phyloP scores from a whole-genome alignment of 495 filamentous ascomycete genomes.

The Hypoxylon trugodes region DNA sequence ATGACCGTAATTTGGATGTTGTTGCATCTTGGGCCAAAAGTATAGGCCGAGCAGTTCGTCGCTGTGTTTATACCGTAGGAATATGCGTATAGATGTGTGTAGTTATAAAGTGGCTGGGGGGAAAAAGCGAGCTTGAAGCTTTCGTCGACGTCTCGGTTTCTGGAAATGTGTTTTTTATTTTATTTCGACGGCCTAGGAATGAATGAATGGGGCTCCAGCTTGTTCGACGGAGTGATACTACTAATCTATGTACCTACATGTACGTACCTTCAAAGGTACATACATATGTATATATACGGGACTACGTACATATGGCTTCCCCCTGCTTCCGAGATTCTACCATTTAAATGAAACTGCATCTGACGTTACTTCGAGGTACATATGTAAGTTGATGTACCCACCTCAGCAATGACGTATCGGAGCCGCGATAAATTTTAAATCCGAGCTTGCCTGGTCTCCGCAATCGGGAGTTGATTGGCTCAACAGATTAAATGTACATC shows the following conservation, averaged over 20 bases:
- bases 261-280: too few relatives aligned
- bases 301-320: too few relatives aligned
- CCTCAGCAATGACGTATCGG: constrained; percentile 33
- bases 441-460: constrained; percentile 16
- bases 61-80: neutral
- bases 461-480: constrained; percentile 20
- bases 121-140: neutral
- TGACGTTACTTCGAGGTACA: constrained; percentile 11
- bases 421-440: constrained; percentile 31
- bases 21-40: constrained; percentile 71
- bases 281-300: too few relatives aligned
- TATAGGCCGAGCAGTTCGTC: neutral
- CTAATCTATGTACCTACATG: too few relatives aligned
- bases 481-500: constrained; percentile 8
- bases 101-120: neutral
- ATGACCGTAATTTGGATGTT: constrained; percentile 78
- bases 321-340: neutral
- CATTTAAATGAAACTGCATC: too few relatives aligned
- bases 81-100: neutral
- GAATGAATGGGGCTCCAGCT: too few relatives aligned
- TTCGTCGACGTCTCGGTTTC: constrained; percentile 25
- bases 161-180: constrained; percentile 55
- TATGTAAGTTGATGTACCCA: neutral
- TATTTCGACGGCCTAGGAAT: too few relatives aligned
- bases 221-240: too few relatives aligned